Evolutionary conservation across 1,139 yeast genomes (phyloP), one percentile per base, ranked within the genome.

Genomic region (Meyerozyma athensensis): DNA sequence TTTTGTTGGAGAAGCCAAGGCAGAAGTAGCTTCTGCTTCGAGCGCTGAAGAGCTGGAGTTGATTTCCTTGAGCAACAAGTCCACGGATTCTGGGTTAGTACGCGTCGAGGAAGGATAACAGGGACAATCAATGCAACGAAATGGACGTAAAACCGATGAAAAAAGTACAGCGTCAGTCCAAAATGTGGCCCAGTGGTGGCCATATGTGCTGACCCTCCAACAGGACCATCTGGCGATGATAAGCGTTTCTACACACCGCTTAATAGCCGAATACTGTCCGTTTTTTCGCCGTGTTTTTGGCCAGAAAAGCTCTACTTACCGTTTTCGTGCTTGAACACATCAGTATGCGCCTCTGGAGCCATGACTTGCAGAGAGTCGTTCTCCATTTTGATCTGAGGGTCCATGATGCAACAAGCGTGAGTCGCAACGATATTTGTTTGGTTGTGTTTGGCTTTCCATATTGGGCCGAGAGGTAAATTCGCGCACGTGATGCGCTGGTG

Each of bases 1-100:
- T 41, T 63, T 63, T 10, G 62, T 60, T n/a, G 70, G 70, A 3
- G 68, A 61, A 28, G 49, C 56, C 23, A 45, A 42, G 16, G 51
- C 37, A 17, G 55, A 49, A 4, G 47, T 26, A 4, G 46, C 26
- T 31, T 20, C 41, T 21, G 31, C 16, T 34, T 35, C 38, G 14
- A 36, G 36, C 10, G 43, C 30, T 19, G 38, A 28, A 14, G 47
- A 45, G 30, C 51, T 50, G 36, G 42, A 44, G 39, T 55, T 52
- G 47, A 59, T 49, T 46, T 59, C 62, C 36, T 52, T 49, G 36
- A 59, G 47, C 14, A 59, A 49, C 36, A 56, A 39, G 36, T 59
- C 63, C 5, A 59, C 62, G 2, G 63, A 58, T 39, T 52, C 62
- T 58, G 42, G 7, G 47, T 45, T 42, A 43, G 44, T 43, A 37